These are phyloP conservation scores for Lodderomyces theae DNA, from an alignment of 1,139 yeast genomes.

Conservation along the genomic window DNA sequence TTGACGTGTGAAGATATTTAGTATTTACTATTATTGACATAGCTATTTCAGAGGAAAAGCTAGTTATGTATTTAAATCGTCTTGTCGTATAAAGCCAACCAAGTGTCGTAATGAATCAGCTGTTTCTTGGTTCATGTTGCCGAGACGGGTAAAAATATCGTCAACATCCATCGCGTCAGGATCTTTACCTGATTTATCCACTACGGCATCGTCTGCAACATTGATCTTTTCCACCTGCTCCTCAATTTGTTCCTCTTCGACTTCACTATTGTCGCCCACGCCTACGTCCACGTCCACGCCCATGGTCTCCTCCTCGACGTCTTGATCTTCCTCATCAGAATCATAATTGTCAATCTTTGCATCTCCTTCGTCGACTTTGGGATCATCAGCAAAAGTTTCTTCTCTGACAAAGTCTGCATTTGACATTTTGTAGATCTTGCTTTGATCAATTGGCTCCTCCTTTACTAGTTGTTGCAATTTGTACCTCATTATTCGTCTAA, in stretches of 20 bases:
- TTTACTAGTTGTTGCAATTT: conserved; percentile 58
- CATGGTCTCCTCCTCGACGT: conserved; percentile 5
- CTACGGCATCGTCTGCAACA: neutral
- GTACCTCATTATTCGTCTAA: conserved; percentile 69
- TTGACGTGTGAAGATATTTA: neutral
- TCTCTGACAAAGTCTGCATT: conserved; percentile 36
- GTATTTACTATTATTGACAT: neutral
- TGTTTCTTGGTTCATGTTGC: conserved; percentile 27
- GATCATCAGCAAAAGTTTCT: conserved; percentile 21
- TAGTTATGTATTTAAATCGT: conserved; percentile 4
- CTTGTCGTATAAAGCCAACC: conserved; percentile 45
- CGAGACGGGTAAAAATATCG: conserved; percentile 30
- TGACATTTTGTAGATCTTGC: conserved; percentile 44
- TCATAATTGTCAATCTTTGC: neutral
- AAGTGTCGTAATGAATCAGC: conserved; percentile 39
- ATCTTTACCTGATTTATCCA: conserved; percentile 1
- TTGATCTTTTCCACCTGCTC: too few relatives aligned
- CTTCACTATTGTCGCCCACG: conserved; percentile 5
- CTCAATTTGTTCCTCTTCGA: conserved; percentile 4
- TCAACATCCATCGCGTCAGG: conserved; percentile 7
- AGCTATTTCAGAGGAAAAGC: neutral
- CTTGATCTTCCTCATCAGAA: neutral
- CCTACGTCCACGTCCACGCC: too few relatives aligned
- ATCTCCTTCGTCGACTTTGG: conserved; percentile 16
- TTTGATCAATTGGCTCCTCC: conserved; percentile 40